phyloP scores from a whole-genome alignment of 495 filamentous ascomycete genomes.

The Penicillium fimorum region DNA sequence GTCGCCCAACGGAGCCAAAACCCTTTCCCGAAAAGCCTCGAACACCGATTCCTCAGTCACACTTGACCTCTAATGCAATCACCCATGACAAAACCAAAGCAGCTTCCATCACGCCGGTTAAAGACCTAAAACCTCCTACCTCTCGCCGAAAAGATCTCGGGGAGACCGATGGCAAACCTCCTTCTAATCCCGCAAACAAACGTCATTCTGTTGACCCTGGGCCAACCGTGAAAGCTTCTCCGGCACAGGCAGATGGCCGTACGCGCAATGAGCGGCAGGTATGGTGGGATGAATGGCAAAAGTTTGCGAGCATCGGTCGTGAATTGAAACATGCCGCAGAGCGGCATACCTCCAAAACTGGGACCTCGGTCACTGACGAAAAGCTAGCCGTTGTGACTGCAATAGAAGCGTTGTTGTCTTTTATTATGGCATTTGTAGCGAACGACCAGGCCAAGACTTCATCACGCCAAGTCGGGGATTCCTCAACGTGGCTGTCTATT shows the following conservation, averaged over 20 bases:
- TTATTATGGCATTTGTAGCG: constrained; percentile 49
- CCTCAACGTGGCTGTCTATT: constrained; percentile 48
- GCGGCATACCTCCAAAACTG: constrained; percentile 34
- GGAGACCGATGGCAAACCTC: constrained; percentile 34
- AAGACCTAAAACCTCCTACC: constrained; percentile 28
- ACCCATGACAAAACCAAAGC: constrained; percentile 31
- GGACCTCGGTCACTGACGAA: constrained; percentile 31
- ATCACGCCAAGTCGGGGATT: constrained; percentile 39
- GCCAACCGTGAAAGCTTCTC: constrained; percentile 27
- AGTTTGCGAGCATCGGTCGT: constrained; percentile 41
- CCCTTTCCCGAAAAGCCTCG: constrained; percentile 27
- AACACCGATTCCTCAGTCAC: constrained; percentile 19
- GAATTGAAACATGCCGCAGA: constrained; percentile 52
- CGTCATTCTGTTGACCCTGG: constrained; percentile 28
- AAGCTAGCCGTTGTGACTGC: constrained; percentile 46
- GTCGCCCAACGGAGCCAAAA: constrained; percentile 25
- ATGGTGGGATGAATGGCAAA: constrained; percentile 49
- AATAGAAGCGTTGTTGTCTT: constrained; percentile 50
- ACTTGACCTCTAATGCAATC: constrained; percentile 10
- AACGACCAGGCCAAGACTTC: constrained; percentile 41
- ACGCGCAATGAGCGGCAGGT: constrained; percentile 38
- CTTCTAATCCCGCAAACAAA: constrained; percentile 27
- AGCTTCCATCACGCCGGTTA: constrained; percentile 29
- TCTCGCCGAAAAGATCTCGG: constrained; percentile 28
- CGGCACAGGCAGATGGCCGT: constrained; percentile 29